These are phyloP conservation scores for Apiospora koreana DNA, from an alignment of 2,329 filamentous ascomycete genomes.

Conservation along the genomic window DNA sequence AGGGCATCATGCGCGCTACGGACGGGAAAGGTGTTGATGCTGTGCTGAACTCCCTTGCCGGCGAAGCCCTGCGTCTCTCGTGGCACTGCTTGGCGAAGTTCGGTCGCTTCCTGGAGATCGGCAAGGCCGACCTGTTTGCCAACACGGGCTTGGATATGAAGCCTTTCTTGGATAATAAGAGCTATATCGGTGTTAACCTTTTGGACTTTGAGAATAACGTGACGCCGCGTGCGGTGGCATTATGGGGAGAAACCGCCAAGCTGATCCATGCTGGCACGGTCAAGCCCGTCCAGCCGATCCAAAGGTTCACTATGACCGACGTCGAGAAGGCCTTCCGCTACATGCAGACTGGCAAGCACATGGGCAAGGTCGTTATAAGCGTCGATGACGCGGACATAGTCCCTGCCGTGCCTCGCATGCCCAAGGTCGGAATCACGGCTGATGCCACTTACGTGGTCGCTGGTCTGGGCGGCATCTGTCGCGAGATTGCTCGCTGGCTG, in stretches of 20 bases:
- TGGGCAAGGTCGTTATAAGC: conserved; percentile 34
- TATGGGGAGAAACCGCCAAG: conserved; percentile 41
- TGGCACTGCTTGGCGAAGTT: conserved; percentile 10
- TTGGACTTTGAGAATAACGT: background rate
- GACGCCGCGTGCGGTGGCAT: background rate
- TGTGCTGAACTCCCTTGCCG: conserved; percentile 40
- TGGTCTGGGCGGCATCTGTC: conserved; percentile 51
- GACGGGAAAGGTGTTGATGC: conserved; percentile 38
- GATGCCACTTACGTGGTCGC: conserved; percentile 53
- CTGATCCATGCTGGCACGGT: conserved; percentile 44
- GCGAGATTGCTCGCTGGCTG: conserved; percentile 51
- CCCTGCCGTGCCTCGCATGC: background rate
- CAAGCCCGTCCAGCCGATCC: conserved; percentile 34
- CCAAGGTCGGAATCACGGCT: conserved; percentile 25
- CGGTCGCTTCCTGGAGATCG: conserved; percentile 14
- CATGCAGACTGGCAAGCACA: conserved; percentile 41
- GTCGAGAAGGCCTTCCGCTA: conserved; percentile 44
- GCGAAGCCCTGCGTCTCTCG: background rate
- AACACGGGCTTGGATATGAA: conserved; percentile 15
- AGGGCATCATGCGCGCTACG: conserved; percentile 32
- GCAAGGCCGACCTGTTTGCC: conserved; percentile 11
- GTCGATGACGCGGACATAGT: background rate
- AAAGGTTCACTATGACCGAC: conserved; percentile 32
- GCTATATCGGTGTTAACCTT: background rate
- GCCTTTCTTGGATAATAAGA: conserved; percentile 12